Conservation (phyloP, 306 rosid genomes). For the Sicyos edulis region DNA sequence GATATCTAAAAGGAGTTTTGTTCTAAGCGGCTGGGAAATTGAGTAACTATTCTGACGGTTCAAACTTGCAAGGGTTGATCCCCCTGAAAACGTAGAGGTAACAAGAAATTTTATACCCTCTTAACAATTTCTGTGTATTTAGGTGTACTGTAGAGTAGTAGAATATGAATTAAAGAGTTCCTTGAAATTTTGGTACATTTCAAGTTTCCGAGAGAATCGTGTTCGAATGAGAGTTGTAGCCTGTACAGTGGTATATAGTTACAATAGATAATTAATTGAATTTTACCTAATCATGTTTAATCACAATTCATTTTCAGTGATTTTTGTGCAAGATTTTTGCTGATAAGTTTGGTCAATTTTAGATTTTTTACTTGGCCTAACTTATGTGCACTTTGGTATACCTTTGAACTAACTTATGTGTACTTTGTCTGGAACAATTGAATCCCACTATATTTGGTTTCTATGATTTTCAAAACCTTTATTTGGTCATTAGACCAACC, state of each 20-base stretch:
- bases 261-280: background rate
- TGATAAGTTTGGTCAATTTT: no score
- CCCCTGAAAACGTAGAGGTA: slow-evolving; percentile 9
- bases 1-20: background rate
- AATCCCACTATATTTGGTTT: no score
- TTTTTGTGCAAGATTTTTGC: background rate
- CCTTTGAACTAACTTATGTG: no score
- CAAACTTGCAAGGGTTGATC: background rate
- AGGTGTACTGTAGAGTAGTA: background rate
- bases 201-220: background rate
- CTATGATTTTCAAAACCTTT: no score
- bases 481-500: no score
- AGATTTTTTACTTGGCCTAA: no score
- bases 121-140: background rate
- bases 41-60: background rate
- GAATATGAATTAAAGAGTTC: background rate
- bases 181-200: slow-evolving; percentile 18
- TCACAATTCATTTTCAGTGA: background rate
- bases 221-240: slow-evolving; percentile 8
- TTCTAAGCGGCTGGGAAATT: background rate
- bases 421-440: no score
- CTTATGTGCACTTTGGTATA: no score
- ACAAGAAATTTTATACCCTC: slow-evolving; percentile 5
- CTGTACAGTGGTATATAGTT: slow-evolving; percentile 5
- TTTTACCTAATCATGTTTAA: background rate